Conservation (phyloP, 2,329 filamentous ascomycete species). For the Sclerotinia subarctica region DNA sequence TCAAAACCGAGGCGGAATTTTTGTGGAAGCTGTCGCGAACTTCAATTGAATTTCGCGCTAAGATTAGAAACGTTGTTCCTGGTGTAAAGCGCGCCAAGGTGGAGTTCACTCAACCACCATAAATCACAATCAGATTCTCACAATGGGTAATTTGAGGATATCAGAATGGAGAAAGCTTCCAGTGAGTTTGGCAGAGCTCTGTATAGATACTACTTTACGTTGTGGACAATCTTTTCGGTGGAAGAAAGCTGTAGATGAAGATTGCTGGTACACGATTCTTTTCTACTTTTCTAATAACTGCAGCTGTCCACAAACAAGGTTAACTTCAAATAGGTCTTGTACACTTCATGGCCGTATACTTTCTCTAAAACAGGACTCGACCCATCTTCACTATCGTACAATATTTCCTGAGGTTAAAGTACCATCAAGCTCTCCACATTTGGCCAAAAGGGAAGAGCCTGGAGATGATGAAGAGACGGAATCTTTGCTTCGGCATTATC, state of each 20-base stretch:
- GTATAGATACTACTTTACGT: conserved; percentile 88
- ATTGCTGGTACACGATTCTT: conserved; percentile 65
- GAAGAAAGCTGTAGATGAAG: conserved; percentile 76
- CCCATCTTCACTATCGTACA: conserved; percentile 75
- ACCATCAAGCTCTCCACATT: conserved; percentile 39
- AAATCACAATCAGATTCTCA: conserved; percentile 14
- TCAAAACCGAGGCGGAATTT: conserved; percentile 15
- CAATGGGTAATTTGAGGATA: conserved; percentile 44
- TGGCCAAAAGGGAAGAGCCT: conserved; percentile 41
- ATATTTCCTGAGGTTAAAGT: conserved; percentile 50
- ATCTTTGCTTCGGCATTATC: conserved; percentile 74
- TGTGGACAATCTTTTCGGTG: conserved; percentile 98
- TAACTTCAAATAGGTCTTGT: conserved; percentile 59
- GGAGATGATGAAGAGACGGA: conserved; percentile 65
- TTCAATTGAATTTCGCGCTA: conserved; percentile 23
- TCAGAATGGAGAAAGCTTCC: conserved; percentile 86
- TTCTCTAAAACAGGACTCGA: conserved; percentile 77
- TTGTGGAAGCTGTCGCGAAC: conserved; percentile 24
- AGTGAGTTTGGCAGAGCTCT: conserved; percentile 77
- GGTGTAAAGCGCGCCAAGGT: conserved; percentile 15
- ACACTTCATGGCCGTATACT: conserved; percentile 81
- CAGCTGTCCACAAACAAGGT: conserved; percentile 22
- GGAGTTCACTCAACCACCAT: conserved; percentile 8
- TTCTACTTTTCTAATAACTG: neutral
- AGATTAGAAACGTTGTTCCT: conserved; percentile 13